Evolutionary conservation across 768 basidiomycete species (phyloP), one percentile per base, ranked within the genome.

Genomic region (Hebeloma cylindrosporum): DNA sequence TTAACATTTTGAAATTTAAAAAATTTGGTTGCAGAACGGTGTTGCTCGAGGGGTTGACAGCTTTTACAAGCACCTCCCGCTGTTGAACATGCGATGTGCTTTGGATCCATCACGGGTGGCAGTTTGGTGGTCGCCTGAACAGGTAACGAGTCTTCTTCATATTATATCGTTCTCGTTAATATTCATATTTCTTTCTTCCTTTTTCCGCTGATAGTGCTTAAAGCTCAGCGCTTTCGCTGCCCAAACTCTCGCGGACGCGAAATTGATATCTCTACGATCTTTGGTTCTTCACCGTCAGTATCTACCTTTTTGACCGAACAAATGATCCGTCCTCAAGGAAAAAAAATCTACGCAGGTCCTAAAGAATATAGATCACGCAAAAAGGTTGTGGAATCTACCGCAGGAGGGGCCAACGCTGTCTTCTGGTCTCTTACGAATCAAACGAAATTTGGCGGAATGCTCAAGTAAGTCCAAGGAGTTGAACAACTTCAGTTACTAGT

Each of bases 41-140:
- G 67, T 74, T 1, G 48, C 52, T 20, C 58, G 51, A 22, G 79
- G 78, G 7, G 75, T 77, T 3, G 74, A 77, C 16, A 75, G 74
- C 27, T 82, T 83, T 55, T 79, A 84, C 57, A 64, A 63, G 31
- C 81, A 83, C 57, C 61, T 84, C 13, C 81, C 82, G 1, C 56
- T 84, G 32, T 54, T 78, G 22, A 79, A 79, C 51, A 83, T 84
- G 81, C 64, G 78, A 54, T 85, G 82, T 51, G 80, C 82, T 55
- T 53, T 83, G 37, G 75, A 77, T 39, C 70, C 78, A 0, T 61
- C 66, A 0, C 65, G 67, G 25, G 50, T 79, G 9, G 82, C 80
- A 0, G 67, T 77, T 3, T 85, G 81, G 81, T 83, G 78, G 76
- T 78, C 72, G 3, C 65, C 67, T 7, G 66, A 73, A 54, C 66